Evolutionary conservation across 2,329 filamentous ascomycete genomes (phyloP), one percentile per base, ranked within the genome.

Genomic region (Cordyceps militaris): DNA sequence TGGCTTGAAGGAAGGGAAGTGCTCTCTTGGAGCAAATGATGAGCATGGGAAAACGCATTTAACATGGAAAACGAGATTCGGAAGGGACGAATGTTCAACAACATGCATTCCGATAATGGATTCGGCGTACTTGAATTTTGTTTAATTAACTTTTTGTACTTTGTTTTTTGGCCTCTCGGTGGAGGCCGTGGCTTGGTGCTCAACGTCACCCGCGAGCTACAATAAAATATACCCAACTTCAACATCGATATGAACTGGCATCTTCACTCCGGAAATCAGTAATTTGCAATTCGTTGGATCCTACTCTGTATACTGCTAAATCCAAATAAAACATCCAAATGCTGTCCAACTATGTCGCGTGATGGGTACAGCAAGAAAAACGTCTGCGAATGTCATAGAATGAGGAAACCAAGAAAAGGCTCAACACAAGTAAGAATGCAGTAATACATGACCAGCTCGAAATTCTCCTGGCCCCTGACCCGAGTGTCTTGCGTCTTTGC

Each of bases 71-170:
- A 32, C 10, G 26, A 56, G 28, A 10, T 7, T 30, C 30, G 16
- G 34, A 44, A 56, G 51, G 49, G 57, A 47, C 52, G 57, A 40
- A 56, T 56, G 57, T 59, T 59, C 57, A 59, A 59, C 57, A 59
- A 56, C 42, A 54, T 58, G 56, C 56, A 57, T 57, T 57, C 54
- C 43, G 43, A 53, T 40, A 36, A 30, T 47, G 47, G 56, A 34
- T 43, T 42, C 21, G 47, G 47, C 47, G 40, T 42, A 44, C 44
- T 52, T 46, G 52, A 24, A 52, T 57, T 40, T 59, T 28, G 43
- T 44, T 57, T 51, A 43, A 28, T 56, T 24, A 47, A 32, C 36
- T 13, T 53, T 49, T 32, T 46, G 30, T 60, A 44, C 43, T 24
- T 36, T 51, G 23, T 30, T 19, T 13, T 40, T 21, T 50, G 21